These are phyloP conservation scores for Uromyces viciae-fabae DNA, from an alignment of 1,284 basidiomycete genomes.

Conservation along the genomic window DNA sequence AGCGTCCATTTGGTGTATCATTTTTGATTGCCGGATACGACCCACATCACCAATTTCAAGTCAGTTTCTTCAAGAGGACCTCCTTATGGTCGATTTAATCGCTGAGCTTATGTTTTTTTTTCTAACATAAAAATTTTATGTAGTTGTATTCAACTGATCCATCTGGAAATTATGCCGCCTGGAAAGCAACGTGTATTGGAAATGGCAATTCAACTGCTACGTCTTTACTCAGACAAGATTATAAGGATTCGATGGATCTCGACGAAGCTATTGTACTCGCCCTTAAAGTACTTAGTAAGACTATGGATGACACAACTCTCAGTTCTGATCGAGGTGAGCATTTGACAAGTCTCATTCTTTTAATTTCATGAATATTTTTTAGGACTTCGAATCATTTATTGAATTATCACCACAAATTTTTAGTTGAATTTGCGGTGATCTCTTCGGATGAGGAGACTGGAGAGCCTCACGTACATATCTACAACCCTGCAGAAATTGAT, in stretches of 20 bases:
- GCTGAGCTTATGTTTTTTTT: neutral
- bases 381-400: neutral
- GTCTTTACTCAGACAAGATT: conserved; percentile 93
- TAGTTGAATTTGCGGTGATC: conserved; percentile 94
- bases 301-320: conserved; percentile 96
- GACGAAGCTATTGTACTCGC: conserved; percentile 89
- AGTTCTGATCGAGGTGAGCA: conserved; percentile 86
- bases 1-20: conserved; percentile 95
- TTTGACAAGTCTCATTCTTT: conserved; percentile 40
- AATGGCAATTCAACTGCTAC: conserved; percentile 94
- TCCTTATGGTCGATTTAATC: no score
- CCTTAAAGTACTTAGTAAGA: conserved; percentile 95
- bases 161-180: conserved; percentile 96
- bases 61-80: no score
- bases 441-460: conserved; percentile 74
- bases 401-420: neutral
- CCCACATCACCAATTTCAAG: conserved; percentile 87
- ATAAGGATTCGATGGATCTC: conserved; percentile 87
- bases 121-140: neutral
- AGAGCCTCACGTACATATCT: conserved; percentile 85
- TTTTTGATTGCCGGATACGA: conserved; percentile 95
- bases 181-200: conserved; percentile 98
- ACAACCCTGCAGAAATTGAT: conserved; percentile 85
- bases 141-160: conserved; percentile 92
- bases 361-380: no score